Conservation (phyloP, 768 basidiomycete genomes). For the Lactarius sanguifluus region DNA sequence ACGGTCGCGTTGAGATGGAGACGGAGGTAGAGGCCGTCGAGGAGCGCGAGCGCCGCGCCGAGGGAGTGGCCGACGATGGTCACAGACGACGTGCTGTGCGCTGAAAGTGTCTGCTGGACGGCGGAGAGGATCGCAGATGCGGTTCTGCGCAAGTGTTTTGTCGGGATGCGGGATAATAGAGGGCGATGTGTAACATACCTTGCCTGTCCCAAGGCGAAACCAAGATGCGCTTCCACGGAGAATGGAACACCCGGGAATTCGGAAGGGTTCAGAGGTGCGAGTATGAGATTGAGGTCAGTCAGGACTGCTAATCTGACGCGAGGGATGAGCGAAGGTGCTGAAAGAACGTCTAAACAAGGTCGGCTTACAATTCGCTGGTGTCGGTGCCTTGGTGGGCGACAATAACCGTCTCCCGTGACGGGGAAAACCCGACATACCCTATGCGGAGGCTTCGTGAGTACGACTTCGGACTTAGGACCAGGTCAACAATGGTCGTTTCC, state of each 20-base stretch:
- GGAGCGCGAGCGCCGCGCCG: conserved; percentile 9
- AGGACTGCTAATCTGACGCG: background rate
- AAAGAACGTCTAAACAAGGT: background rate
- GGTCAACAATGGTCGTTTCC: background rate
- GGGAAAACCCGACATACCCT: conserved; percentile 59
- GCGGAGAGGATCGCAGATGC: background rate
- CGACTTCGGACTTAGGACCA: too few relatives aligned
- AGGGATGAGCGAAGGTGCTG: background rate
- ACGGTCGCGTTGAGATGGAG: background rate
- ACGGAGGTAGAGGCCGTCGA: conserved; percentile 1
- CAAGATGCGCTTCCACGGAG: background rate
- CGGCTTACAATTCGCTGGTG: conserved; percentile 34
- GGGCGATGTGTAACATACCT: background rate
- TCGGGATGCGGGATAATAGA: background rate
- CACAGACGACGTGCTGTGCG: background rate
- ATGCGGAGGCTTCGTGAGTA: background rate
- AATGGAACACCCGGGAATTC: background rate
- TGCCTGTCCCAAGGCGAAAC: background rate
- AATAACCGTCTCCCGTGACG: conserved; percentile 34
- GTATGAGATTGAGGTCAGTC: background rate
- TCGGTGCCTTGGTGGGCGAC: conserved; percentile 43
- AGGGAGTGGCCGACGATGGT: conserved; percentile 11
- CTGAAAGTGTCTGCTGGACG: background rate
- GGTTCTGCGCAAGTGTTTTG: background rate
- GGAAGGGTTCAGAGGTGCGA: background rate